These are phyloP conservation scores for Digitaria exilis DNA, from an alignment of 202 grass and related monocot species.

Conservation along the genomic window DNA sequence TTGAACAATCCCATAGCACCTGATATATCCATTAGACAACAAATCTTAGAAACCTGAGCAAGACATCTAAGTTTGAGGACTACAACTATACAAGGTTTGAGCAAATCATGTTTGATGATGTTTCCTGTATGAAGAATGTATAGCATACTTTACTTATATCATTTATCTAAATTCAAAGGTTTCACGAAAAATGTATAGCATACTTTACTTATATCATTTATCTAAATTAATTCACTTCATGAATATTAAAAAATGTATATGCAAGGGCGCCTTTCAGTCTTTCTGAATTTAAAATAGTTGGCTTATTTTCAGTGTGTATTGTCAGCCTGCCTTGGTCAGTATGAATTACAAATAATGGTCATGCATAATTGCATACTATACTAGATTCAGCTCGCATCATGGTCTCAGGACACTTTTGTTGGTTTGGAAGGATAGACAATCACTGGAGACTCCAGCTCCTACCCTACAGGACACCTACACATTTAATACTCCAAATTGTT, in stretches of 20 bases:
- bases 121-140: slow-evolving; percentile 27
- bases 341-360: neutral
- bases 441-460: neutral
- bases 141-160: slow-evolving; percentile 22
- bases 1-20: slow-evolving; percentile 87
- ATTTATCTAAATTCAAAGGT: slow-evolving; percentile 10
- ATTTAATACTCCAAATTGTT: neutral
- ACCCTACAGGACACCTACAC: neutral
- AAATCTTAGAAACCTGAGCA: slow-evolving; percentile 19
- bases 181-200: slow-evolving; percentile 21
- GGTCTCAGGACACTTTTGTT: slow-evolving; percentile 2
- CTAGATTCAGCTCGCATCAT: neutral
- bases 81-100: neutral
- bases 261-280: neutral
- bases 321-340: neutral
- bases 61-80: slow-evolving; percentile 25
- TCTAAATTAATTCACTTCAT: neutral
- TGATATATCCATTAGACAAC: slow-evolving; percentile 42
- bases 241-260: slow-evolving; percentile 9
- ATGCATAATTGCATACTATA: neutral
- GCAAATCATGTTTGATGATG: slow-evolving; percentile 23
- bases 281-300: slow-evolving; percentile 18
- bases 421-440: neutral
- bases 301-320: neutral
- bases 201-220: slow-evolving; percentile 21